Conservation (phyloP, 2,329 filamentous ascomycete genomes). For the Orbilia ellipsospora region DNA sequence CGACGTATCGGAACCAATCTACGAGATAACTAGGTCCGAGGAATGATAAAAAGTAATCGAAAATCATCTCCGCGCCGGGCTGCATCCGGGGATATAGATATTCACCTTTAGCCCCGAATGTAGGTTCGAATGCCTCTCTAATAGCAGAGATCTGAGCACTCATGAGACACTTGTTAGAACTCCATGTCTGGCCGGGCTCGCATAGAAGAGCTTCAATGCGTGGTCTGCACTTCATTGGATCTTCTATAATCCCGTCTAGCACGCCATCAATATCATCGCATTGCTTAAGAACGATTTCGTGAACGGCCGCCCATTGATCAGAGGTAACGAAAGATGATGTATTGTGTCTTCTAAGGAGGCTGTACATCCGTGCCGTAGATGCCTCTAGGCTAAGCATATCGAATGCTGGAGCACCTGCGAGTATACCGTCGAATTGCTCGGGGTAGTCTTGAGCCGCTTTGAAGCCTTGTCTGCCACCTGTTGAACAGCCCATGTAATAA, state of each 20-base stretch:
- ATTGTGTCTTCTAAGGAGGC: conserved; percentile 58
- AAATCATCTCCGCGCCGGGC: conserved; percentile 16
- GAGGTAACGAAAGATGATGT: conserved; percentile 56
- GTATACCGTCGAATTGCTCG: conserved; percentile 66
- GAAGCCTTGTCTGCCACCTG: conserved; percentile 65
- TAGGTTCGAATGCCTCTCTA: conserved; percentile 60
- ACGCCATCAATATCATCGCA: conserved; percentile 67
- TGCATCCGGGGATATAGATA: conserved; percentile 59
- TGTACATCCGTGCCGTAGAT: not conserved
- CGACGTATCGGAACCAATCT: conserved; percentile 65
- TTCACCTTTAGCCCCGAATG: conserved; percentile 60
- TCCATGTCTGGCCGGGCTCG: conserved; percentile 20
- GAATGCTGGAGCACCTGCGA: conserved; percentile 64
- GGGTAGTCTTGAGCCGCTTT: conserved; percentile 65
- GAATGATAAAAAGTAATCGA: too few relatives aligned
- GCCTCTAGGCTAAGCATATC: conserved; percentile 63
- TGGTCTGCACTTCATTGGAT: conserved; percentile 61
- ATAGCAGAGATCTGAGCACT: conserved; percentile 60
- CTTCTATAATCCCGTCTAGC: conserved; percentile 64
- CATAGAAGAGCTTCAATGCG: conserved; percentile 61
- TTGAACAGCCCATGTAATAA: conserved; percentile 66
- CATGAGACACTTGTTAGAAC: conserved; percentile 59
- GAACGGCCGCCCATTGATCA: conserved; percentile 60
- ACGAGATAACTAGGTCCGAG: not conserved
- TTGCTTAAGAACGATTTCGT: conserved; percentile 64